Percentiles rank a stretch among this genome's conserved stretches.
These are phyloP conservation scores for Diaporthe capsici DNA, from an alignment of 2,329 filamentous ascomycete species.

Conservation along the genomic window DNA sequence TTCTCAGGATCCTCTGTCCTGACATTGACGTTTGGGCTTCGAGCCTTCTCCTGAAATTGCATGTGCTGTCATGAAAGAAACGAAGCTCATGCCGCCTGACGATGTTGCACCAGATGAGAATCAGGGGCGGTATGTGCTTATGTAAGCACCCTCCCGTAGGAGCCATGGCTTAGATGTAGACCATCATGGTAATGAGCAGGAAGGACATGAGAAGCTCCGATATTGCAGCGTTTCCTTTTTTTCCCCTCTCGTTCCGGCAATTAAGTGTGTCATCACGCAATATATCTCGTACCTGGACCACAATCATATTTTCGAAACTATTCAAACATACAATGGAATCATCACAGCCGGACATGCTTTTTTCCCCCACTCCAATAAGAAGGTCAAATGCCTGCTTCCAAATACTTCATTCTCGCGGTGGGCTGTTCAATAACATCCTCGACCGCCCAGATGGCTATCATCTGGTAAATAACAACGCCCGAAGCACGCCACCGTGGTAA, in stretches of 20 bases:
- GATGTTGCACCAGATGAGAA: background rate
- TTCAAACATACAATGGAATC: background rate
- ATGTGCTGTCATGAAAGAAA: background rate
- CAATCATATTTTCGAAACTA: background rate
- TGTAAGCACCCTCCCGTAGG: background rate
- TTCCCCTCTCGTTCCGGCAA: too few species aligned
- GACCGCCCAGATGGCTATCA: background rate
- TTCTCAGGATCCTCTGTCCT: conserved; percentile 30
- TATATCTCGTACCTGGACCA: background rate
- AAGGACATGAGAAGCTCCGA: background rate
- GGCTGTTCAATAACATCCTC: background rate
- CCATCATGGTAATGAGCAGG: background rate
- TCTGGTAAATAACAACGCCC: background rate
- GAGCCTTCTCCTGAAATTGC: background rate
- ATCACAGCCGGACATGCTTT: conserved; percentile 21
- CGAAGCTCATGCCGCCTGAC: background rate
- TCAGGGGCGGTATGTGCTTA: background rate
- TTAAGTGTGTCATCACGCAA: background rate
- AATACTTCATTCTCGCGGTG: background rate
- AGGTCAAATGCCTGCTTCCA: background rate
- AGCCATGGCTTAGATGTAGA: background rate
- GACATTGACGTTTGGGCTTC: conserved; percentile 27
- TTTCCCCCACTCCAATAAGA: background rate
- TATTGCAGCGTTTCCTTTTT: background rate
- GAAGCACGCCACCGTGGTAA: background rate